Conservation (phyloP, 768 basidiomycete species). For the Tylopilus sp. region DNA sequence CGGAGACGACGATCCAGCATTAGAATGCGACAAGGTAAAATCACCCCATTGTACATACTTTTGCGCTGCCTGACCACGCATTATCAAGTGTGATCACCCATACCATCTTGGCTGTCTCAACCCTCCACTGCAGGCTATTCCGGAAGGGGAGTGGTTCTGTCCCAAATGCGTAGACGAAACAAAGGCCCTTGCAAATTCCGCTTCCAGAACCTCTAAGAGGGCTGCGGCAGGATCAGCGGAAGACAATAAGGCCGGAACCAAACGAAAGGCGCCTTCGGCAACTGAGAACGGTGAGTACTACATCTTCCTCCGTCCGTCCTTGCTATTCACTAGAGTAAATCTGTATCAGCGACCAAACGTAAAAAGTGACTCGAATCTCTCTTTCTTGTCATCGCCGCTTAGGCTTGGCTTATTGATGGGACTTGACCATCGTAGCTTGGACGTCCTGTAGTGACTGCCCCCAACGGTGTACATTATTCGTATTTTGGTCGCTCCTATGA, state of each 20-base stretch:
- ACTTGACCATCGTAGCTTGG: not conserved
- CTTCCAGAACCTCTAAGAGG: constrained; percentile 20
- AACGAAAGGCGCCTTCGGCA: constrained; percentile 45
- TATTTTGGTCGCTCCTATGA: constrained; percentile 13
- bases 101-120: constrained; percentile 58
- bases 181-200: constrained; percentile 37
- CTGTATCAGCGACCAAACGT: constrained; percentile 34
- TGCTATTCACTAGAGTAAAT: not conserved
- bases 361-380: constrained; percentile 30
- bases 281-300: constrained; percentile 38
- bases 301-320: not conserved
- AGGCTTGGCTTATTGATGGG: constrained; percentile 4
- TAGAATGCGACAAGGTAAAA: constrained; percentile 89
- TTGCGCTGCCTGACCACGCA: constrained; percentile 2
- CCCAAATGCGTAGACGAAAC: constrained; percentile 63
- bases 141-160: constrained; percentile 94
- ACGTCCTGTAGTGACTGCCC: constrained; percentile 17
- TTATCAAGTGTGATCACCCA: constrained; percentile 71
- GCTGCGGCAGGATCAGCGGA: constrained; percentile 1
- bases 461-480: constrained; percentile 22
- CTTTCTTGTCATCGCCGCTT: not conserved
- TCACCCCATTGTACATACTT: not conserved
- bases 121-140: constrained; percentile 73
- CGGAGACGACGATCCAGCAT: constrained; percentile 66
- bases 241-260: constrained; percentile 31